Percentiles rank a stretch among this genome's conserved stretches.
Conservation (phyloP, 1,139 yeast genomes). For the Scheffersomyces cryptocercus region DNA sequence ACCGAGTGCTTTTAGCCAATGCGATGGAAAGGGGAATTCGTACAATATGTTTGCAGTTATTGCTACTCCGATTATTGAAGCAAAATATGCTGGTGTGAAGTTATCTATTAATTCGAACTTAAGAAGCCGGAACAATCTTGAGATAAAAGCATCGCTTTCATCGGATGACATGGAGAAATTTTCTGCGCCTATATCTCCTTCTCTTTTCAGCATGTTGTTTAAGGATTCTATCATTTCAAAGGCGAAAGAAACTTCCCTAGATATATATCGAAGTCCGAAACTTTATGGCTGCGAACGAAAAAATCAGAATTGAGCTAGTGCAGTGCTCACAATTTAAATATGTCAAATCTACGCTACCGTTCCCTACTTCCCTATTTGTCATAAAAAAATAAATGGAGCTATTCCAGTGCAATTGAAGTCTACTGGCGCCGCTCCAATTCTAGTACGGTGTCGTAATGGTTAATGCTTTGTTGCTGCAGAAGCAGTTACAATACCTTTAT, state of each 20-base stretch:
- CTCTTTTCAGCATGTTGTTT: neutral
- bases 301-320: too few species aligned
- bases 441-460: too few species aligned
- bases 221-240: neutral
- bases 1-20: conserved; percentile 61
- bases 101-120: conserved; percentile 18
- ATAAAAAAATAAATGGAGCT: too few species aligned
- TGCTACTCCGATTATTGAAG: conserved; percentile 81
- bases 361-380: too few species aligned
- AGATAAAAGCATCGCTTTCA: neutral
- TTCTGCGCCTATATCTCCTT: neutral
- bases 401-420: too few species aligned
- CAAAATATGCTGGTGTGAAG: conserved; percentile 64
- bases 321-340: too few species aligned
- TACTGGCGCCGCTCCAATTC: too few species aligned
- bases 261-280: neutral
- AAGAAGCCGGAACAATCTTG: neutral
- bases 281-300: too few species aligned
- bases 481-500: too few species aligned
- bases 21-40: conserved; percentile 62
- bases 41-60: conserved; percentile 62
- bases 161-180: neutral
- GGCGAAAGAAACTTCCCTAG: neutral
- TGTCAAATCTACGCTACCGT: too few species aligned
- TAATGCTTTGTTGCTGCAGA: too few species aligned